These are phyloP conservation scores for Fusarium pseudoanthophilum DNA, from an alignment of 2,329 filamentous ascomycete species.

Conservation along the genomic window DNA sequence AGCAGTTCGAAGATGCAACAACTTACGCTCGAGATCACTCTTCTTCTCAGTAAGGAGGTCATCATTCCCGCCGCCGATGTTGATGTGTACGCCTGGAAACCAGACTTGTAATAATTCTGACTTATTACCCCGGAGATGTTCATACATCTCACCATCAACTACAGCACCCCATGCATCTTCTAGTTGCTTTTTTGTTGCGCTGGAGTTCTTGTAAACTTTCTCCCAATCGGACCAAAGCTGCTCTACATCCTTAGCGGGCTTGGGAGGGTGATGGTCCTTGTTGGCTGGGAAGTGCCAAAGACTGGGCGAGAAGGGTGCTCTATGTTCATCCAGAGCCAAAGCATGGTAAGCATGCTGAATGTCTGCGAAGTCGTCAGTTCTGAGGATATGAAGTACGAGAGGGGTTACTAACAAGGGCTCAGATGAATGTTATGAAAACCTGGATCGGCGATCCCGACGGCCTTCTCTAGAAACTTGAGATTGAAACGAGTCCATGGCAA, in stretches of 20 bases:
- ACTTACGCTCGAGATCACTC: conserved; percentile 42
- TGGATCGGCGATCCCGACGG: conserved; percentile 27
- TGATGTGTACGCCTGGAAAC: conserved; percentile 45
- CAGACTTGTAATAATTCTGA: conserved; percentile 41
- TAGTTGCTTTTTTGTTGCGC: conserved; percentile 13
- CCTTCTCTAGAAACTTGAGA: conserved; percentile 38
- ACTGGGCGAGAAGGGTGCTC: conserved; percentile 47
- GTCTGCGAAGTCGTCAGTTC: conserved; percentile 32
- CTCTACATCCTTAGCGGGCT: conserved; percentile 12
- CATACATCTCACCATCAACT: conserved; percentile 36
- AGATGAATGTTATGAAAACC: conserved; percentile 42
- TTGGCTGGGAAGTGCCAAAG: conserved; percentile 45
- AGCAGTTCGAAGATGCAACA: background rate
- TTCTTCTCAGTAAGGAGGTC: conserved; percentile 35
- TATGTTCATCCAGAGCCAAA: conserved; percentile 63
- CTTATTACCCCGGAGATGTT: conserved; percentile 16
- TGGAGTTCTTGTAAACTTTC: conserved; percentile 7
- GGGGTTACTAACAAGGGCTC: conserved; percentile 37
- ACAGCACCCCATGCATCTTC: conserved; percentile 28
- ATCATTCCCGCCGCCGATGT: conserved; percentile 41
- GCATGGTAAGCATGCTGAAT: conserved; percentile 67
- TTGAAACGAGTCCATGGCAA: conserved; percentile 37
- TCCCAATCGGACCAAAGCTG: conserved; percentile 30
- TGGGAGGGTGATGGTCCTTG: background rate
- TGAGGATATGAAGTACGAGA: background rate